A percentile compares a stretch with the other conserved stretches of the same genome.
Evolutionary conservation across 768 basidiomycete genomes (phyloP).

Genomic region (Coprinopsis sp.): DNA sequence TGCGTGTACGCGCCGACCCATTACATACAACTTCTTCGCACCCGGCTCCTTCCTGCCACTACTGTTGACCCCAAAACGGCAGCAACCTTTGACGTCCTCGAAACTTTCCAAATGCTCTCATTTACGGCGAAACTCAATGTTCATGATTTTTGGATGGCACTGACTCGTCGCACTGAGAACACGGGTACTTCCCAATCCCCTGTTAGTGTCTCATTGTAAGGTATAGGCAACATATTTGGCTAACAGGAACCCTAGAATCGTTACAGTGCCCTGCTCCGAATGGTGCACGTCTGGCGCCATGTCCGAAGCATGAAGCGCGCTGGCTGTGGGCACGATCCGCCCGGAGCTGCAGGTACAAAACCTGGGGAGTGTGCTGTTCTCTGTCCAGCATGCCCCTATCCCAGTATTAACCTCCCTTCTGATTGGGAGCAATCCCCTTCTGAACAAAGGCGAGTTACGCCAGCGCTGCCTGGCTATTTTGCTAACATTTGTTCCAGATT

Average conservation of each 20-base stretch:
- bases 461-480: no score
- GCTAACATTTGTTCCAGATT: no score
- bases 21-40: slow-evolving; percentile 23
- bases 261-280: slow-evolving; percentile 22
- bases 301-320: slow-evolving; percentile 20
- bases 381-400: slow-evolving; percentile 28
- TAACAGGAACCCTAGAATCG: slow-evolving; percentile 18
- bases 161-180: slow-evolving; percentile 18
- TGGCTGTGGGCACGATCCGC: slow-evolving; percentile 19
- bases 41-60: slow-evolving; percentile 4
- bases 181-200: slow-evolving; percentile 15
- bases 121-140: not conserved
- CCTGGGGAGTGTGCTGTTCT: slow-evolving; percentile 23
- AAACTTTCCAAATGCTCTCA: slow-evolving; percentile 7
- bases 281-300: slow-evolving; percentile 20
- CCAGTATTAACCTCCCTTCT: slow-evolving; percentile 23
- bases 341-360: slow-evolving; percentile 15
- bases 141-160: not conserved
- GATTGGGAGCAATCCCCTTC: slow-evolving; percentile 15
- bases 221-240: not conserved
- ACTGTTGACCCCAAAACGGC: slow-evolving; percentile 1
- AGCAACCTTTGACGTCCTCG: slow-evolving; percentile 5
- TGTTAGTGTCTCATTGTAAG: slow-evolving; percentile 12
- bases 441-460: not conserved
- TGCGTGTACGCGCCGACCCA: slow-evolving; percentile 15